A percentile compares a stretch with the other conserved stretches of the same genome.
These are phyloP conservation scores for Sclerotinia trifoliorum DNA, from an alignment of 2,329 filamentous ascomycete species.

Conservation along the genomic window DNA sequence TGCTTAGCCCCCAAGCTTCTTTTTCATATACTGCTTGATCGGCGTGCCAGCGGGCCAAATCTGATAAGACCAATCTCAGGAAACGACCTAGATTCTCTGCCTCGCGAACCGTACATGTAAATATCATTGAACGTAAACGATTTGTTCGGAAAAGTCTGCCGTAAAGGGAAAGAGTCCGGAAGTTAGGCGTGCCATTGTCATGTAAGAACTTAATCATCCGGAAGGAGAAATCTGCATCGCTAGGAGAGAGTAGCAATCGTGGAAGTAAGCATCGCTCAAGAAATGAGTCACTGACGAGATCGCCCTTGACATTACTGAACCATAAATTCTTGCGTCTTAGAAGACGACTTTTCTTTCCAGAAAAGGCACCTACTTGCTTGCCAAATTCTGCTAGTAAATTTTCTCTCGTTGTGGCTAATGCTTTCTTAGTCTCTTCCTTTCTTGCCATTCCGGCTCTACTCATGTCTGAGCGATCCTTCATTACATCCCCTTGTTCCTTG, in stretches of 20 bases:
- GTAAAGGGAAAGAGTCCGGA: constrained; percentile 80
- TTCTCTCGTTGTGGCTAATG: constrained; percentile 66
- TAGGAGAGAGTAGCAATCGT: constrained; percentile 75
- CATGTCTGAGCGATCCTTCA: constrained; percentile 71
- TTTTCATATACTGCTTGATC: constrained; percentile 76
- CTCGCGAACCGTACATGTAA: constrained; percentile 85
- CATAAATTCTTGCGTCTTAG: constrained; percentile 74
- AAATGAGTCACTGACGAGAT: constrained; percentile 69
- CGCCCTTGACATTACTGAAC: constrained; percentile 67
- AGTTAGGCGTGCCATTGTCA: constrained; percentile 77
- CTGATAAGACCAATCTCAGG: constrained; percentile 74
- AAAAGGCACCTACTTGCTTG: constrained; percentile 64
- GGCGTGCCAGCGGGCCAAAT: constrained; percentile 81
- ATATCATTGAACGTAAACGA: constrained; percentile 77
- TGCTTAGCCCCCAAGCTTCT: constrained; percentile 68
- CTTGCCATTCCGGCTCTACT: constrained; percentile 62
- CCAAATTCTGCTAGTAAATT: constrained; percentile 72
- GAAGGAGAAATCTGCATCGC: constrained; percentile 87
- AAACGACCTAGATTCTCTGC: constrained; percentile 93
- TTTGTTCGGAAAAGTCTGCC: constrained; percentile 83
- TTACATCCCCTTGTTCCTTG: constrained; percentile 64
- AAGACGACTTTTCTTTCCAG: constrained; percentile 66
- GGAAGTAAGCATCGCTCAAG: constrained; percentile 93
- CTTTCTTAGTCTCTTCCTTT: constrained; percentile 69
- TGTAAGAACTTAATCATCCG: constrained; percentile 86